Base-by-base conservation (phyloP, 805 yeast genomes). In the Pichia pseudocactophila region DNA sequence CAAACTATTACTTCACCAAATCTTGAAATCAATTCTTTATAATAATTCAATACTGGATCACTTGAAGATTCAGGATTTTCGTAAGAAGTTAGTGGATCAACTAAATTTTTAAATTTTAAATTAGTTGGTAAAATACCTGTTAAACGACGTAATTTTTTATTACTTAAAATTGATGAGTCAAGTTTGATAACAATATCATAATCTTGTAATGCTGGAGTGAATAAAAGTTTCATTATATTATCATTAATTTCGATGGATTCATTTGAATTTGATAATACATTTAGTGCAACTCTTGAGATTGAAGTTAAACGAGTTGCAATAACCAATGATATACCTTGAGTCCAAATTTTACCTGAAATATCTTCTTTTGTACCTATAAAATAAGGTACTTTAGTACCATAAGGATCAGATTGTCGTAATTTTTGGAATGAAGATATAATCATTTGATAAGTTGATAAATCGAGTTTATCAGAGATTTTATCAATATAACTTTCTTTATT, bases 291-390 rank as follows among this genome's bases (percentile, higher is more conserved):
- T 49, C 86, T 76, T 2, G 96, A 75, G 46, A 92, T 70, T 0
- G 94, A 89, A 0, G 97, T 90, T 47, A 90, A 65, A 63, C 99
- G 78, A 11, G 89, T 73, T 4, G 95, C 88, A 44, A 89, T 80
- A 8, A 96, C 89, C 42, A 83, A 66, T 2, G 75, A 66, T 33
- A 71, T 54, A 17, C 52, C 52, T 28, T 54, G 52, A 3, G 65
- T 60, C 90, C 96, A 92, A 45, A 86, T 58, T 37, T 78, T 77
- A 36, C 97, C 97, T 11, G 90, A 76, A n/a, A 80, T 76, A 56
- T 92, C 97, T 47, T 78, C 81, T 55, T 78, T 81, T 1, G 95
- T 75, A 1, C 82, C 95, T 48, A 90, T 77, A 53, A 87, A 87
- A 57, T 81, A 76, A 51, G 92, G 96, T 5, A 83, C 71, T 50